Conservation (phyloP, 2,329 filamentous ascomycete genomes). For the Fusarium humuli region DNA sequence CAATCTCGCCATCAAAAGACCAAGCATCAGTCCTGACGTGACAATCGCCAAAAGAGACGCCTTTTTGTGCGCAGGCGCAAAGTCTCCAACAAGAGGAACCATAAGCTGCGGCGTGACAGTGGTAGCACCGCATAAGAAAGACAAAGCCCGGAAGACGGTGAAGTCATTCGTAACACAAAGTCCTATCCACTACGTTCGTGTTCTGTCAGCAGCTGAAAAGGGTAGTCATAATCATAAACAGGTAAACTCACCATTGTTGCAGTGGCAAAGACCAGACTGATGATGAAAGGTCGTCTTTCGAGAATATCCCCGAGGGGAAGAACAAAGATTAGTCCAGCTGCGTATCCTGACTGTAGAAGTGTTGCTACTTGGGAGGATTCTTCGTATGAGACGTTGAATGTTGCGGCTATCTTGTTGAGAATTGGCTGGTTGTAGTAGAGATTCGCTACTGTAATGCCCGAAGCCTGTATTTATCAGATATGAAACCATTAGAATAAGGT, state of each 20-base stretch:
- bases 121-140: constrained; percentile 79
- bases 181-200: constrained; percentile 67
- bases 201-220: background rate
- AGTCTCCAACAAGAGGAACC: constrained; percentile 83
- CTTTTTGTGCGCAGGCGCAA: constrained; percentile 75
- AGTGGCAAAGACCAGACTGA: constrained; percentile 74
- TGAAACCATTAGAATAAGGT: fast-evolving
- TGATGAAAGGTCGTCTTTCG: constrained; percentile 74
- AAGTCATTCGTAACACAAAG: constrained; percentile 77
- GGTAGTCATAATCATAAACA: background rate
- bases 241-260: constrained; percentile 68
- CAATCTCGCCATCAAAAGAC: constrained; percentile 80
- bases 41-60: constrained; percentile 79
- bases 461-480: constrained; percentile 53
- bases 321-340: constrained; percentile 76
- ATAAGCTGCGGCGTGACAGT: constrained; percentile 85
- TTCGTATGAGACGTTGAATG: constrained; percentile 78
- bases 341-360: constrained; percentile 83
- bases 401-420: constrained; percentile 77
- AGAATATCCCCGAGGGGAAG: constrained; percentile 81
- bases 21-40: constrained; percentile 79
- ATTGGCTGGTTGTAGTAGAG: constrained; percentile 87
- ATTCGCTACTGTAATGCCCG: constrained; percentile 79
- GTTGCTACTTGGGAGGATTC: constrained; percentile 76
- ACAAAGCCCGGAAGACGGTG: constrained; percentile 73